Evolutionary conservation across 2,329 filamentous ascomycete genomes (phyloP), one percentile per base, ranked within the genome.

Genomic region (Delphinella strobiligena): DNA sequence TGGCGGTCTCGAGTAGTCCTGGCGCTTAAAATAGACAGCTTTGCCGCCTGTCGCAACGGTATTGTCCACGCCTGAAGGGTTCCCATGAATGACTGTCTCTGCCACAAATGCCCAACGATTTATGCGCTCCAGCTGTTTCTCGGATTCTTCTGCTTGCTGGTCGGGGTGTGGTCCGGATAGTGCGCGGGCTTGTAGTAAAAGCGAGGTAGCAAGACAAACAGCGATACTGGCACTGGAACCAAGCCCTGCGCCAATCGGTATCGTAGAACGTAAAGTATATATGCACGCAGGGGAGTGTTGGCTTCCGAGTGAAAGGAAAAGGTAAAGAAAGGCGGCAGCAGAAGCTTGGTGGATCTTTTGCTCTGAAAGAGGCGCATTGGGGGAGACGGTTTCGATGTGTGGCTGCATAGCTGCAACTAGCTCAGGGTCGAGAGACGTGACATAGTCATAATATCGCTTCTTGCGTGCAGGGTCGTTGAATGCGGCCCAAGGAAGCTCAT

Each of bases 101-200:
- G 82, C 82, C 1, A 98, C 91, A 60, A 95, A 96, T 0, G 91
- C 88, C 91, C 93, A 98, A 45, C 83, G 75, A 61, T 98, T 98
- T 63, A 98, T 95, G 47, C 89, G 78, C 64, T 96, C 88, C 19
- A 96, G 74, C 58, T 98, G 89, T 32, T 87, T 63, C 44, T 83
- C 78, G n/a, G 85, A 85, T 63, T 98, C 91, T 40, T 86, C 79
- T 1, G 78, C 64, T 3, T 87, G 85, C 60, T 96, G 89, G 52
- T 96, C 89, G 0, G 84, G 83, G 56, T 96, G 89, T 1, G 91
- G 91, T 0, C 87, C 87, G 1, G 86, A 82, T 4, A 98, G 70
- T 2, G 88, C 85, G 37, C 88, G 81, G 47, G 93, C 81, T 60
- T 96, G 91, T 40, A 93, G 68, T 10, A 96, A 72, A 12, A 98